phyloP scores from a whole-genome alignment of 2,329 filamentous ascomycete species.

The Hypoxylon sp. region DNA sequence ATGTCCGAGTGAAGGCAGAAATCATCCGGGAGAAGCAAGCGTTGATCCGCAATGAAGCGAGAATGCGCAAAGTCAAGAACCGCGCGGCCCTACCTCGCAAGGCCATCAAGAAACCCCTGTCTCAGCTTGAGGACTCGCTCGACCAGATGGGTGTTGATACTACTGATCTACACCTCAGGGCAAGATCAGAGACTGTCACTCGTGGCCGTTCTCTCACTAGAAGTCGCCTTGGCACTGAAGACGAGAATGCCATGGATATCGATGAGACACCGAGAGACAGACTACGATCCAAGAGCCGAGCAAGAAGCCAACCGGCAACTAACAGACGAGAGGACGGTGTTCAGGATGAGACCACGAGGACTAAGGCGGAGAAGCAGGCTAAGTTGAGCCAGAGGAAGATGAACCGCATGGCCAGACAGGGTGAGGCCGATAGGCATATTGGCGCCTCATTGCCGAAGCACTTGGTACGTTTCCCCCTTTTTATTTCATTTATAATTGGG shows the following conservation, averaged over 20 bases:
- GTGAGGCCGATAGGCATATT: constrained; percentile 94
- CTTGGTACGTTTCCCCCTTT: constrained; percentile 74
- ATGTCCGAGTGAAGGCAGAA: constrained; percentile 91
- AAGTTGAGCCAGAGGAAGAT: constrained; percentile 98
- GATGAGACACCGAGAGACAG: constrained; percentile 71
- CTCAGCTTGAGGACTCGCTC: constrained; percentile 88
- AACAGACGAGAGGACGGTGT: constrained; percentile 86
- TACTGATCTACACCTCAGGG: constrained; percentile 79
- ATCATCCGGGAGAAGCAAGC: constrained; percentile 95
- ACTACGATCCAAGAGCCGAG: constrained; percentile 80
- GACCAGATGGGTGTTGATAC: constrained; percentile 90
- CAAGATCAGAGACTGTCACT: constrained; percentile 74
- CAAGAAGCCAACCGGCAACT: constrained; percentile 70
- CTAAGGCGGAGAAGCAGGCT: constrained; percentile 86
- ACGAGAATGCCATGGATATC: constrained; percentile 82
- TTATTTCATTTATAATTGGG: constrained; percentile 18
- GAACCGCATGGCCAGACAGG: constrained; percentile 97
- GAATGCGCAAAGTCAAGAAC: constrained; percentile 99
- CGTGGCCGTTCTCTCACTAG: constrained; percentile 80
- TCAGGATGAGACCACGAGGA: constrained; percentile 73
- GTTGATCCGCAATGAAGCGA: constrained; percentile 92
- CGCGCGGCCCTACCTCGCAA: constrained; percentile 91
- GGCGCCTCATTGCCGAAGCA: constrained; percentile 88
- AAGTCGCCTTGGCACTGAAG: constrained; percentile 73
- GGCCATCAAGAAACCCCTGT: constrained; percentile 83